Base-by-base conservation (phyloP, 1,139 yeast genomes). In the Yamadazyma friedrichii region DNA sequence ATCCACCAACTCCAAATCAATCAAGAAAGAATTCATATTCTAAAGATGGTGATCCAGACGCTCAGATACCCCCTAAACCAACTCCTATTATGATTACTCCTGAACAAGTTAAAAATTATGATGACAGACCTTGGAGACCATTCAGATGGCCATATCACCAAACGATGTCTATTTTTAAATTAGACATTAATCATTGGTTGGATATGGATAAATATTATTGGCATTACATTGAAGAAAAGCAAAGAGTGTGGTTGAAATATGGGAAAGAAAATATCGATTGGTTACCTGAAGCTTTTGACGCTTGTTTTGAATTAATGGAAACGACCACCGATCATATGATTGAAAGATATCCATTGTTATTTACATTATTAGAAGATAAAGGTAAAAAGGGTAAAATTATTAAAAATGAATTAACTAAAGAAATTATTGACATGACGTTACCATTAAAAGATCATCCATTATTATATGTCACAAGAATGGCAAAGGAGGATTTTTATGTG, bases 131-230 rank as follows among this genome's bases (percentile, higher is more conserved):
- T 11, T 84, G 91, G 89, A 70, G 91, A 59, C 88, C 89, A 3
- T 84, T 84, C 61, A 67, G 89, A 54, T 82, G 86, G 84, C 89
- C 89, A 16, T 83, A 83, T 55, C 88, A 83, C 56, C 91, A 84
- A 60, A 84, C 89, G 1, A 84, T 84, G 91, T 77, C 85, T 11
- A 81, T 83, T 39, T 82, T 74, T 65, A 80, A 80, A 55, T 69
- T 84, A 28, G 87, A 83, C 52, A 68, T 82, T 26, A 81, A 83
- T 57, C 87, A 84, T 57, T 84, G 89, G 91, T 64, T 84, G 43
- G 89, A 83, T 53, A 84, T 84, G 89, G 89, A 84, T 58, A 82
- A 81, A 57, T 83, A 80, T 61, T 84, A 82, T 55, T 67, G 80
- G 58, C 82, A 80, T 46, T 84, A 82, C 52, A 72, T 82, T 40